Evolutionary conservation across 2,329 filamentous ascomycete genomes (phyloP).

Genomic region (Aspergillus clavatus): DNA sequence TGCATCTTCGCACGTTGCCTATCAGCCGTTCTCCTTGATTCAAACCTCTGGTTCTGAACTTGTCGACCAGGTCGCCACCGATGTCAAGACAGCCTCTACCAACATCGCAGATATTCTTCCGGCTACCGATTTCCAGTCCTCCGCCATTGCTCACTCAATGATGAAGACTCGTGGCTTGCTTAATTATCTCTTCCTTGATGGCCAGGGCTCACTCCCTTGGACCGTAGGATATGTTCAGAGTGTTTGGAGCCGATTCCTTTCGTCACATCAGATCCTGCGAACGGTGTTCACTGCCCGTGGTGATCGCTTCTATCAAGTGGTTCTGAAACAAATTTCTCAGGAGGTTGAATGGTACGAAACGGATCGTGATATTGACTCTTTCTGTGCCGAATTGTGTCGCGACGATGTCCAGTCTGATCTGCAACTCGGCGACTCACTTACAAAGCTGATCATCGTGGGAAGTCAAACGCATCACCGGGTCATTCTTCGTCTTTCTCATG

Average conservation of each 20-base stretch:
- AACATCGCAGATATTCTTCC: background rate
- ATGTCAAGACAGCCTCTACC: background rate
- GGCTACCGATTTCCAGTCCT: background rate
- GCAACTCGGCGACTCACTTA: background rate
- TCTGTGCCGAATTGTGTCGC: background rate
- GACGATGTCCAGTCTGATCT: background rate
- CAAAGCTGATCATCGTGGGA: background rate
- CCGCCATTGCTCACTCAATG: background rate
- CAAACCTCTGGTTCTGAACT: background rate
- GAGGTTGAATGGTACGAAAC: conserved; percentile 1
- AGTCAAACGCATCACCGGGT: conserved; percentile 13
- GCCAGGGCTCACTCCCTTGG: conserved; percentile 4
- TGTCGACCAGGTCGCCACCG: background rate
- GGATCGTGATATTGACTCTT: background rate
- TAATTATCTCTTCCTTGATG: conserved; percentile 6
- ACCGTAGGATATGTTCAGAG: background rate
- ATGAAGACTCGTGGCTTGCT: background rate
- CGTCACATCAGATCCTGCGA: conserved; percentile 45
- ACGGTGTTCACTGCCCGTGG: conserved; percentile 48
- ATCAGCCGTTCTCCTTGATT: background rate
- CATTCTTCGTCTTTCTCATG: conserved; percentile 25
- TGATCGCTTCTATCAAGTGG: conserved; percentile 43
- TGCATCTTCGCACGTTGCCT: background rate
- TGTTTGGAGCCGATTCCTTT: background rate
- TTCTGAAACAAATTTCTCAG: conserved; percentile 17